Evolutionary conservation across 2,329 filamentous ascomycete genomes (phyloP), one percentile per base, ranked within the genome.

Genomic region (Periconia sp.): DNA sequence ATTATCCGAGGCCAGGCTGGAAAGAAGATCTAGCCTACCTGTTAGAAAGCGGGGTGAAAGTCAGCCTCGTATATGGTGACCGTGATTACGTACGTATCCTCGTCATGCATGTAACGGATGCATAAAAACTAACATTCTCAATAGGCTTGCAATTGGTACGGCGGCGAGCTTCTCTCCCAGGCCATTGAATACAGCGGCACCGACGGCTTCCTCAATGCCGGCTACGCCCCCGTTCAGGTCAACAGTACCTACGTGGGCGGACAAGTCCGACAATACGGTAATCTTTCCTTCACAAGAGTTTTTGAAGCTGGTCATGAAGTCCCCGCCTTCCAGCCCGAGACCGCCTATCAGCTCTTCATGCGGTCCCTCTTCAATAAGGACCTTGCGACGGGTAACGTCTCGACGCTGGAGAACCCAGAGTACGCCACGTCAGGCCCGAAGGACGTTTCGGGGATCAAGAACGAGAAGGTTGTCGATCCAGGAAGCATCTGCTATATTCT

Each of bases 211-310:
- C 75, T 80, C 1, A 70, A 76, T 0, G 86, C 90, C 0, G 90
- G 89, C 1, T 94, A 94, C 68, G 83, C 85, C 0, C 84, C 87
- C 14, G 85, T 94, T 57, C 76, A 85, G 13, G 85, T 90, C 41
- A 89, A 91, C 66, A 80, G 79, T 23, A 79, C 81, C 7, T 88
- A 88, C 72, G 83, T 86, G 65, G 89, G 84, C 48, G 91, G 90
- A 18, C 82, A 84, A 52, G 89, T 91, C 0, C 83, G 90, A 3
- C 89, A 94, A 70, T 90, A 85, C 63, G 90, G 88, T 11, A 92
- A 92, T 52, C 68, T 83, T 7, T 77, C 73, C 33, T 82, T 82
- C 64, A 75, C 74, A 6, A 74, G 79, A 14, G 74, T 83, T 50
- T 83, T 81, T 62, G 74, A 82, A 59, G 75, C 81, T 1, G 81